Evolutionary conservation across 1,139 yeast species (phyloP), one percentile per base, ranked within the genome.

Genomic region (Magnusiomyces ingens): DNA sequence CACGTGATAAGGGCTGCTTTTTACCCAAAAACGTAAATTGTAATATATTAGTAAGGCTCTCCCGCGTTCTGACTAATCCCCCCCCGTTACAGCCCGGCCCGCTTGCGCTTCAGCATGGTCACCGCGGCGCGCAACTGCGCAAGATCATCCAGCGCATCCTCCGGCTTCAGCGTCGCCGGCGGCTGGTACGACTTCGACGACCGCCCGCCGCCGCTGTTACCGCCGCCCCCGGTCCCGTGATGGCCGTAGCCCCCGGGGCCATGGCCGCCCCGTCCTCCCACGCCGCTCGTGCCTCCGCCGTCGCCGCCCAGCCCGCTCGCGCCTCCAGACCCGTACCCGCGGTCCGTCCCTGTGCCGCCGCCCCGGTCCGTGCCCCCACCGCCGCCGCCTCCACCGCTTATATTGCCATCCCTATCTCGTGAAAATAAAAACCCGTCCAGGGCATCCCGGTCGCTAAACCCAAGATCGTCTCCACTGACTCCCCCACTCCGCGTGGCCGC

Each of bases 111-210:
- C 21, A 55, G 45, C 21, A 45, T 35, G 3, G 51, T 32, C 8
- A 44, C 40, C 6, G 54, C 55, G 11, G 49, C 35, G 12, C 55
- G 37, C 42, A 55, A 35, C 21, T 46, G 51, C 10, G 37, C 41
- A 44, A 55, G 35, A 35, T 55, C 57, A 29, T 47, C 55, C 19
- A 19, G 12, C n/a, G 51, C 55, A 32, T 55, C 57, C 21, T 55
- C 57, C 22, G 37, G 49, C 44, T 53, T 52, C 37, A 53, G 38
- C 35, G 54, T 43, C 15, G 57, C 51, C 77, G 80, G 80, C 80
- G 62, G 79, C 81, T 57, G 75, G 74, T 57, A 57, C 29, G 57
- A 55, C 50, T 56, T 54, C 5, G 56, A 49, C 32, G 49, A 45
- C 17, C 55, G 55, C 10, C 56, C 38, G 4, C 47, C 26, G 4